Conservation (phyloP, 108 stramenopile species). For the Phaeodactylum tricornutum region DNA sequence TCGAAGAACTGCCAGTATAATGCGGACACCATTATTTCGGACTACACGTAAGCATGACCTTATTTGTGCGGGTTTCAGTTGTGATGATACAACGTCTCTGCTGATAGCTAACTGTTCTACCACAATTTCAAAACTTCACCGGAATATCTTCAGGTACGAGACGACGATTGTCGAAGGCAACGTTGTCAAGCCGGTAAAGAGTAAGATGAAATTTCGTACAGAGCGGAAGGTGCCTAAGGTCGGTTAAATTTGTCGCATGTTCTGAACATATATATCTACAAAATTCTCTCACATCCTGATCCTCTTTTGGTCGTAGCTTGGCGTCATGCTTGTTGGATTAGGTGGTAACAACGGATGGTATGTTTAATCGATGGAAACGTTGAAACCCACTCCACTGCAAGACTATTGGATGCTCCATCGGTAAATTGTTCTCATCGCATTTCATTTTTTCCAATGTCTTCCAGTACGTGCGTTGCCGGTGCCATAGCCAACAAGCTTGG, state of each 20-base stretch:
- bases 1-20: slow-evolving; percentile 85
- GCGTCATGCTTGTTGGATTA: slow-evolving; percentile 94
- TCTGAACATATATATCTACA: no score
- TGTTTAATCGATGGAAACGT: no score
- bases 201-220: slow-evolving; percentile 83
- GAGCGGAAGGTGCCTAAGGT: slow-evolving; percentile 83
- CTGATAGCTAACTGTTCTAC: slow-evolving; percentile 3
- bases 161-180: slow-evolving; percentile 86
- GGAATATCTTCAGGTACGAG: slow-evolving; percentile 50
- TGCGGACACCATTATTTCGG: slow-evolving; percentile 79
- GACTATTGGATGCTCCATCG: not conserved
- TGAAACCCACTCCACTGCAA: no score
- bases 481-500: slow-evolving; percentile 90
- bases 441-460: not conserved
- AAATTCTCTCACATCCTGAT: no score
- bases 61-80: slow-evolving; percentile 1
- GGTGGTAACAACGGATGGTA: slow-evolving; percentile 97
- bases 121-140: not conserved
- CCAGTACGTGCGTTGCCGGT: slow-evolving; percentile 77
- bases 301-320: slow-evolving; percentile 27
- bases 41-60: slow-evolving; percentile 63
- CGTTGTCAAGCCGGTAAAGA: slow-evolving; percentile 52
- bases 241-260: no score
- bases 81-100: not conserved
- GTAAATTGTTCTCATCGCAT: not conserved